Evolutionary conservation across 441 rosid genomes (phyloP).

Genomic region (Kokia cookei): DNA sequence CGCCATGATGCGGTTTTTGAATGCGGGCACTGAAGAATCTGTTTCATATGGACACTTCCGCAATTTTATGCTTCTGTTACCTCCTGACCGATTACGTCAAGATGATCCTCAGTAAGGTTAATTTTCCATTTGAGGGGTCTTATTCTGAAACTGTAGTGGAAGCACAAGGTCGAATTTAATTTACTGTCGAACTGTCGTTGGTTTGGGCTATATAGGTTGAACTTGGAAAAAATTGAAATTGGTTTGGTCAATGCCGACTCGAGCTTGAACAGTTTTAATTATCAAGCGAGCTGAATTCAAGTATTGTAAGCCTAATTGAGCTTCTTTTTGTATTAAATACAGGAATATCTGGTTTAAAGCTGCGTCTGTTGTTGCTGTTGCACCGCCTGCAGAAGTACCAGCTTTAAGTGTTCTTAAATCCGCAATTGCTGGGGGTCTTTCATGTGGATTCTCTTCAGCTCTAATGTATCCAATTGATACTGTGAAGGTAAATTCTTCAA

Average conservation of each 20-base stretch:
- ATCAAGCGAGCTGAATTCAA: too few species aligned
- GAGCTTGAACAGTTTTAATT: too few species aligned
- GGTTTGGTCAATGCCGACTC: too few species aligned
- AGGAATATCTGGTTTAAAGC: slow-evolving; percentile 98
- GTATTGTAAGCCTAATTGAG: too few species aligned
- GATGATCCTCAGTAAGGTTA: slow-evolving; percentile 87
- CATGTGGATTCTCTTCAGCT: slow-evolving; percentile 85
- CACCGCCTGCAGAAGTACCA: slow-evolving; percentile 85
- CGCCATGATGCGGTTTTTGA: slow-evolving; percentile 94
- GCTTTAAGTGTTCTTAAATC: slow-evolving; percentile 89
- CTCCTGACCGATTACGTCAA: slow-evolving; percentile 73
- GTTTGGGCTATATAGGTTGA: neutral
- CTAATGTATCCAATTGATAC: slow-evolving; percentile 91
- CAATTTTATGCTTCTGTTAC: slow-evolving; percentile 91
- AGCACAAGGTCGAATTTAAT: neutral
- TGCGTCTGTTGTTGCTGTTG: slow-evolving; percentile 93
- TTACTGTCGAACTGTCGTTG: neutral
- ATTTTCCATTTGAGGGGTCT: slow-evolving; percentile 1
- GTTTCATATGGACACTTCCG: slow-evolving; percentile 96
- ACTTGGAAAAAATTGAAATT: too few species aligned
- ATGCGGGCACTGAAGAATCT: slow-evolving; percentile 85
- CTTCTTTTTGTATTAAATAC: slow-evolving; percentile 17
- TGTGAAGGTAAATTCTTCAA: slow-evolving; percentile 56
- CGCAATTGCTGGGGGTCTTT: slow-evolving; percentile 97
- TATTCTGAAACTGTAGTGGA: neutral